Conservation (phyloP, 805 yeast species). For the Wickerhamiella lipophila region DNA sequence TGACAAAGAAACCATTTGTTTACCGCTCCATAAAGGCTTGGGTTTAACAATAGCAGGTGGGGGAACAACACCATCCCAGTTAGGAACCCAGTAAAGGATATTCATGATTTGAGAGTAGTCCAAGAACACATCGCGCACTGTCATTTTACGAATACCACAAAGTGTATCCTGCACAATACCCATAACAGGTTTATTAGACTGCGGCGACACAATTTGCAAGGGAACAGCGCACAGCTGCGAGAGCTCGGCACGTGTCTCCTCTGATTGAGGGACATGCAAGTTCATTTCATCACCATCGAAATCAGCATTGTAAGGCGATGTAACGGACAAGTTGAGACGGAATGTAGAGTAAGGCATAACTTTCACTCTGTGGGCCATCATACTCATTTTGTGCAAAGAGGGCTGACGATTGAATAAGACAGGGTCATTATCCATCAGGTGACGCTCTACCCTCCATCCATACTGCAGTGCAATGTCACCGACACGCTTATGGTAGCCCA, state of each 20-base stretch:
- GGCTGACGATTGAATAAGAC: slow-evolving; percentile 98
- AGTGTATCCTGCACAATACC: slow-evolving; percentile 98
- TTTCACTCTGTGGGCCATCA: slow-evolving; percentile 98
- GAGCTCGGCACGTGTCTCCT: slow-evolving; percentile 93
- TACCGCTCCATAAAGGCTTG: slow-evolving; percentile 95
- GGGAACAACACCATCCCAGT: slow-evolving; percentile 97
- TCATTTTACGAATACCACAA: slow-evolving; percentile 94
- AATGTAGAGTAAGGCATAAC: slow-evolving; percentile 98
- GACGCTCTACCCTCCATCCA: slow-evolving; percentile 99
- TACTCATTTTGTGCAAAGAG: slow-evolving; percentile 96
- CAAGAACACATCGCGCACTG: slow-evolving; percentile 75
- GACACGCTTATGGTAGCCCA: slow-evolving; percentile 92
- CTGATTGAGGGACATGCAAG: slow-evolving; percentile 97
- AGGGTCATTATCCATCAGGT: slow-evolving; percentile 93
- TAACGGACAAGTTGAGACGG: slow-evolving; percentile 89
- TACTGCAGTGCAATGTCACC: slow-evolving; percentile 96
- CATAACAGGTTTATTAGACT: slow-evolving; percentile 98
- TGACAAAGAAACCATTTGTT: slow-evolving; percentile 81
- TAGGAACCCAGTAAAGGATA: slow-evolving; percentile 93
- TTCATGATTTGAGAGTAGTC: slow-evolving; percentile 94
- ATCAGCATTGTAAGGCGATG: slow-evolving; percentile 99
- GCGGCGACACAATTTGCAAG: slow-evolving; percentile 94
- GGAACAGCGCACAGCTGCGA: slow-evolving; percentile 96
- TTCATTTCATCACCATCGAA: slow-evolving; percentile 99
- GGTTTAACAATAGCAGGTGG: slow-evolving; percentile 91